phyloP scores from a whole-genome alignment of 2,329 filamentous ascomycete species.

The Venturia nashicola region DNA sequence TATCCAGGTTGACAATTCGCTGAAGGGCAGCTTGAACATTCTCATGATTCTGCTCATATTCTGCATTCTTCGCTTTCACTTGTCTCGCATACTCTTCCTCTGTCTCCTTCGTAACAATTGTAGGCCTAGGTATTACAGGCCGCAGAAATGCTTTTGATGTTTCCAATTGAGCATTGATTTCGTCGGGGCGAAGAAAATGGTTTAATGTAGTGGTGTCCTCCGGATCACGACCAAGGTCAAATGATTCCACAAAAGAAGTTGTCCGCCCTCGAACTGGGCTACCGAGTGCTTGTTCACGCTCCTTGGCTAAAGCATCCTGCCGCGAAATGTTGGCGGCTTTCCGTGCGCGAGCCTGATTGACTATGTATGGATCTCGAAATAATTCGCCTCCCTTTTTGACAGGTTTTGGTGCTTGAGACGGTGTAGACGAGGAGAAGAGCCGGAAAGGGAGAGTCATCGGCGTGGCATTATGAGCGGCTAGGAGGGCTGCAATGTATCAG shows the following conservation, averaged over 20 bases:
- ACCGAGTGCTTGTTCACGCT: slow-evolving; percentile 54
- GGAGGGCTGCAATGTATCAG: slow-evolving; percentile 1
- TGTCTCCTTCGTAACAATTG: neutral
- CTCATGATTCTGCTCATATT: slow-evolving; percentile 32
- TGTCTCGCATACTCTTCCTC: neutral
- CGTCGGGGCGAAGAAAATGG: slow-evolving; percentile 57
- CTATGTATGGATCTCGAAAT: slow-evolving; percentile 69
- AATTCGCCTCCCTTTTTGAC: slow-evolving; percentile 45
- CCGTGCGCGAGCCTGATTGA: slow-evolving; percentile 69
- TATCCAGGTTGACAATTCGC: slow-evolving; percentile 66
- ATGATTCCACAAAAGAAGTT: slow-evolving; percentile 75
- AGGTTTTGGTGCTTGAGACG: slow-evolving; percentile 31
- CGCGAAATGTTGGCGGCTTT: slow-evolving; percentile 73
- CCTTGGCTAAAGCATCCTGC: slow-evolving; percentile 53
- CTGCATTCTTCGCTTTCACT: slow-evolving; percentile 25
- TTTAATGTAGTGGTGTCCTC: slow-evolving; percentile 43
- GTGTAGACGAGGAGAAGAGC: slow-evolving; percentile 50
- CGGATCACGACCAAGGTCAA: slow-evolving; percentile 47
- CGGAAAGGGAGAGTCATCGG: slow-evolving; percentile 40
- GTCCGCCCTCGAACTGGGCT: slow-evolving; percentile 66
- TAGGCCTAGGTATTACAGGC: neutral
- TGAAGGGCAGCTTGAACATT: slow-evolving; percentile 60
- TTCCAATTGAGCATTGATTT: slow-evolving; percentile 54
- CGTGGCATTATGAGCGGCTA: neutral
- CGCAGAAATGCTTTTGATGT: slow-evolving; percentile 57